phyloP scores from a whole-genome alignment of 2,329 filamentous ascomycete genomes.

The Pseudocercospora ulei region DNA sequence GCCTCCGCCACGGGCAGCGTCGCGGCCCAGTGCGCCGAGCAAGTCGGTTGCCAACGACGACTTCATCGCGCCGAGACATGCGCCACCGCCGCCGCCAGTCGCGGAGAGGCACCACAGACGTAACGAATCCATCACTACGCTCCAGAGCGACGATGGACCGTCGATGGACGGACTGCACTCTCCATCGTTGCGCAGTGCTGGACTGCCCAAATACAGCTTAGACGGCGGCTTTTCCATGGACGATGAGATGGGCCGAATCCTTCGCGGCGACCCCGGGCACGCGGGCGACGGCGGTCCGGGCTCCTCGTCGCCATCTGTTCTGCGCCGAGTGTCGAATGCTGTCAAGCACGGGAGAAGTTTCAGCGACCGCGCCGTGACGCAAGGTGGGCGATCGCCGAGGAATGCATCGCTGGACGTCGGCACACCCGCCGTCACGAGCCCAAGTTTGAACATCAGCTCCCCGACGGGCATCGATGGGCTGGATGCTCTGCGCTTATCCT shows the following conservation, averaged over 20 bases:
- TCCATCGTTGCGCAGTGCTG: slow-evolving; percentile 28
- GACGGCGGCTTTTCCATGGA: slow-evolving; percentile 89
- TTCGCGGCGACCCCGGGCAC: slow-evolving; percentile 55
- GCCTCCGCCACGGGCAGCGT: slow-evolving; percentile 42
- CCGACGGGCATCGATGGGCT: slow-evolving; percentile 21
- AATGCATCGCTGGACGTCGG: slow-evolving; percentile 38
- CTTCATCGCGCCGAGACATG: slow-evolving; percentile 42
- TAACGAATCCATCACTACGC: slow-evolving; percentile 40
- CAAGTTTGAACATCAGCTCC: slow-evolving; percentile 21
- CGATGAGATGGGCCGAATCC: slow-evolving; percentile 84
- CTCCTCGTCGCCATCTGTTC: slow-evolving; percentile 52
- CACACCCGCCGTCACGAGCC: slow-evolving; percentile 20
- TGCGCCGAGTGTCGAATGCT: slow-evolving; percentile 83
- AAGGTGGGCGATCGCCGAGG: slow-evolving; percentile 30
- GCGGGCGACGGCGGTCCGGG: slow-evolving; percentile 27
- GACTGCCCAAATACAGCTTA: slow-evolving; percentile 50
- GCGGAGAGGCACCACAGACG: slow-evolving; percentile 33
- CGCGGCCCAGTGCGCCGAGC: slow-evolving; percentile 39
- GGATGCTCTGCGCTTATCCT: slow-evolving; percentile 20
- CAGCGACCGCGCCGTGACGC: slow-evolving; percentile 49
- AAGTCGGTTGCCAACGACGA: slow-evolving; percentile 36
- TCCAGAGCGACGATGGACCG: slow-evolving; percentile 34
- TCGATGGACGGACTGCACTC: slow-evolving; percentile 27
- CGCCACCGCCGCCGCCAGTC: slow-evolving; percentile 33
- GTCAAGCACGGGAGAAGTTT: slow-evolving; percentile 86